Evolutionary conservation across 2,329 filamentous ascomycete species (phyloP).

Genomic region (Colletotrichum musae): DNA sequence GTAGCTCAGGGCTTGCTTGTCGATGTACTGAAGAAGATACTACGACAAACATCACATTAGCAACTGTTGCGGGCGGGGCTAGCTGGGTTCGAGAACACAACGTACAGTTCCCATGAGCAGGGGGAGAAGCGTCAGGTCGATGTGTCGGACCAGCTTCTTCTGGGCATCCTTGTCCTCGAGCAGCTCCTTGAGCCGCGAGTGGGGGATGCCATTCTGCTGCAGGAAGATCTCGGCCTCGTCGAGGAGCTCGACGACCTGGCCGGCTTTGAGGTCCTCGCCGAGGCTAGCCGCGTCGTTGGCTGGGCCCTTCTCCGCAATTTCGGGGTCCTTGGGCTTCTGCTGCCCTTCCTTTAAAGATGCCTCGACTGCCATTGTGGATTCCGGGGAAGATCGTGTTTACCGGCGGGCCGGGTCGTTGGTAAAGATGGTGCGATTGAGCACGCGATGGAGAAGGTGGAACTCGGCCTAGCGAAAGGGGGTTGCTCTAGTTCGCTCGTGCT

Average conservation of each 20-base stretch:
- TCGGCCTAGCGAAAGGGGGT: constrained; percentile 1
- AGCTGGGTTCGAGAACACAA: too few species aligned
- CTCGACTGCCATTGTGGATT: constrained; percentile 31
- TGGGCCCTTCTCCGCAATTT: constrained; percentile 31
- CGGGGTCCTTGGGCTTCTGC: constrained; percentile 20
- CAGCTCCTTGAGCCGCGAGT: constrained; percentile 58
- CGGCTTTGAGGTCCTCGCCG: constrained; percentile 21
- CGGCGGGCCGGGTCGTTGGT: constrained; percentile 17
- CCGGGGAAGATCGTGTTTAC: constrained; percentile 12
- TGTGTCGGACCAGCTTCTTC: constrained; percentile 37
- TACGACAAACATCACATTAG: neutral
- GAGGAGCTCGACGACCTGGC: constrained; percentile 49
- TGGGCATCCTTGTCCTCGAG: constrained; percentile 55
- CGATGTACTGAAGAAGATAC: constrained; percentile 37
- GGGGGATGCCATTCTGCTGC: constrained; percentile 60
- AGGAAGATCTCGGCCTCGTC: constrained; percentile 65
- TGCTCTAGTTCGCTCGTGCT: neutral
- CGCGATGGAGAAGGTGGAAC: constrained; percentile 12
- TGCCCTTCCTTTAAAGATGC: constrained; percentile 18
- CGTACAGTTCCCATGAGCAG: constrained; percentile 41
- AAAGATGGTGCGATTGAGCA: constrained; percentile 2
- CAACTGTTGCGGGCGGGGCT: too few species aligned
- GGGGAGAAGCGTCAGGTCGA: constrained; percentile 25
- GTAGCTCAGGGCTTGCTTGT: constrained; percentile 53
- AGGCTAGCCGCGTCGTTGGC: constrained; percentile 9